Conservation (phyloP, 2,329 filamentous ascomycete genomes). For the Alternaria incomplexa region DNA sequence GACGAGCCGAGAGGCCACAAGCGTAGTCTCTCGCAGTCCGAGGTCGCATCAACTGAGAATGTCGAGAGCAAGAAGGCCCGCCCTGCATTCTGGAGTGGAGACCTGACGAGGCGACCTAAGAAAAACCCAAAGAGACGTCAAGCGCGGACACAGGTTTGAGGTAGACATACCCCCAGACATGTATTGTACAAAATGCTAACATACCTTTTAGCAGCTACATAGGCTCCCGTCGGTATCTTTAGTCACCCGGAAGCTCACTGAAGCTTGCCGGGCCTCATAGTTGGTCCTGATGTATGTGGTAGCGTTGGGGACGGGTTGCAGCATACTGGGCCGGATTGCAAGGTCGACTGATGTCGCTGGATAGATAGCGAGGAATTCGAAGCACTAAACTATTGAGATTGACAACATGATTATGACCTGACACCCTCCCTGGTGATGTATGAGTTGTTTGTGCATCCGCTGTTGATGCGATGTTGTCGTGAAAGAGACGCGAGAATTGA, state of each 20-base stretch:
- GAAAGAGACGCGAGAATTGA: background rate
- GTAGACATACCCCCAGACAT: background rate
- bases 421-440: background rate
- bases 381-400: background rate
- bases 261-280: background rate
- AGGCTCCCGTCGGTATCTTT: rapidly evolving
- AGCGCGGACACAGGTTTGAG: no score
- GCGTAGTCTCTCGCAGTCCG: no score
- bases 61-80: no score
- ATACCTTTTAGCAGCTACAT: background rate
- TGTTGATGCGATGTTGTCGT: background rate
- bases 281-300: background rate
- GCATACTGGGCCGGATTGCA: background rate
- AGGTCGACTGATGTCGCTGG: rapidly evolving
- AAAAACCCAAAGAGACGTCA: no score
- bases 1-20: no score
- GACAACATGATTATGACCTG: background rate
- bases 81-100: no score
- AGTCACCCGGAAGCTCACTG: background rate
- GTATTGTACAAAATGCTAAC: background rate
- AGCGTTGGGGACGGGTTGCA: background rate
- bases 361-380: background rate
- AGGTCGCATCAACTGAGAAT: no score
- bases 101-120: no score
- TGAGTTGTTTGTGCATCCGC: background rate